Evolutionary conservation across 2,329 filamentous ascomycete species (phyloP).

Genomic region (Talaromyces sp.): DNA sequence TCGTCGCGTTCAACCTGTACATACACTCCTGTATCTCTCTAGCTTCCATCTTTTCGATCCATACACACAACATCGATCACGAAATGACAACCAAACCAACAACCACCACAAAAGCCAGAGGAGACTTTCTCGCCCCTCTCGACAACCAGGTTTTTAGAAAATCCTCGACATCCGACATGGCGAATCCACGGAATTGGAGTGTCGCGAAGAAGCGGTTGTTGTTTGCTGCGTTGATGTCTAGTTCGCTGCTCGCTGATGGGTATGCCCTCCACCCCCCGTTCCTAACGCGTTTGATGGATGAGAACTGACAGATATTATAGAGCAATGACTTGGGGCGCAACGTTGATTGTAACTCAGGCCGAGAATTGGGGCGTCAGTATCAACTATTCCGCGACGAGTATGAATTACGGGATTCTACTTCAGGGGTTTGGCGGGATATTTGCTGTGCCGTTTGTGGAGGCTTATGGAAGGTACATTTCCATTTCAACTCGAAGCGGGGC

Average conservation of each 20-base stretch:
- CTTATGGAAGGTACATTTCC: slow-evolving; percentile 38
- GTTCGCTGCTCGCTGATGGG: slow-evolving; percentile 39
- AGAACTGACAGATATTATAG: slow-evolving; percentile 20
- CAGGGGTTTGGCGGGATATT: slow-evolving; percentile 41
- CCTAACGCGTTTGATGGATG: not conserved
- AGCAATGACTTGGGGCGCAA: slow-evolving; percentile 44
- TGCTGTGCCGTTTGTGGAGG: slow-evolving; percentile 40
- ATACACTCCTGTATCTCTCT: not conserved
- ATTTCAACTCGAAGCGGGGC: too few relatives aligned
- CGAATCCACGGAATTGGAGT: slow-evolving; percentile 33
- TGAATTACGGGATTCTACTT: slow-evolving; percentile 42
- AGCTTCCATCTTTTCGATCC: not conserved
- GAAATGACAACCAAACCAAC: slow-evolving; percentile 7
- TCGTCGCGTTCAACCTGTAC: not conserved
- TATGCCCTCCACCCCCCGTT: slow-evolving; percentile 20
- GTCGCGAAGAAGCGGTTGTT: slow-evolving; percentile 31
- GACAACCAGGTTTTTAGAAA: not conserved
- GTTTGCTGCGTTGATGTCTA: slow-evolving; percentile 37
- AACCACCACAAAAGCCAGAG: not conserved
- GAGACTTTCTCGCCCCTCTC: slow-evolving; percentile 3
- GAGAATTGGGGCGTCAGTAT: slow-evolving; percentile 36
- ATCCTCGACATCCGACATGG: slow-evolving; percentile 16
- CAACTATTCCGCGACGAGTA: slow-evolving; percentile 37
- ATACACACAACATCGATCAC: not conserved
- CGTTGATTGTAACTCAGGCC: slow-evolving; percentile 39